Evolutionary conservation across 768 basidiomycete genomes (phyloP), one percentile per base, ranked within the genome.

Genomic region (Boletus vermiculosoides): DNA sequence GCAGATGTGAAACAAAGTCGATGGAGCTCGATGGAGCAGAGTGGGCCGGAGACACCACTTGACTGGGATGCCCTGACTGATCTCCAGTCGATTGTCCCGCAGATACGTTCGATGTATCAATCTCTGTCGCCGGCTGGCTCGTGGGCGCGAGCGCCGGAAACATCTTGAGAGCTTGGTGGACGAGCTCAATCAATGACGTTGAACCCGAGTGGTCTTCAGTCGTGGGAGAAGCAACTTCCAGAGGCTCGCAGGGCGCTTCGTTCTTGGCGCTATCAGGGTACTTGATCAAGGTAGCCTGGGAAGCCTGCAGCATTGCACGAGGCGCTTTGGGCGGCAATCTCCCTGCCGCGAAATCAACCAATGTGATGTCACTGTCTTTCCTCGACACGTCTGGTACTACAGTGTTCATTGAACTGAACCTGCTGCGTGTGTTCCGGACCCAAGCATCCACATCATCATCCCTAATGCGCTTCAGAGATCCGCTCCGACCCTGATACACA

Each of bases 361-460:
- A 50, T 1, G 69, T 66, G 52, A 56, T 51, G 39, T 71, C 71
- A 50, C 67, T 64, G 46, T 72, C 71, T 45, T 45, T 59, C 50
- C 65, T 50, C 51, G 63, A 58, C 31, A 30, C 45, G 4, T 63
- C 65, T 34, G 66, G 58, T 23, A 47, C 44, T 37, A 50, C 51
- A 9, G 46, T 45, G 58, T 52, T 56, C 45, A 46, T 45, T 15
- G 64, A 66, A 54, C 36, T 25, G 53, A 58, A 56, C 56, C 64
- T 58, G 58, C 42, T 53, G 57, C 58, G 63, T 5, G 59, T 55
- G 42, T 42, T 60, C n/a, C 54, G 64, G 13, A 52, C 48, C 56
- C 58, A 62, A 20, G 40, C 16, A n/a, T 60, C 53, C 47, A 40
- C 56, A 18, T 54, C 58, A 41, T 67, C 59, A 5, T 40, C 52